These are phyloP conservation scores for Neobulgaria alba DNA, from an alignment of 2,329 filamentous ascomycete species.

Conservation along the genomic window DNA sequence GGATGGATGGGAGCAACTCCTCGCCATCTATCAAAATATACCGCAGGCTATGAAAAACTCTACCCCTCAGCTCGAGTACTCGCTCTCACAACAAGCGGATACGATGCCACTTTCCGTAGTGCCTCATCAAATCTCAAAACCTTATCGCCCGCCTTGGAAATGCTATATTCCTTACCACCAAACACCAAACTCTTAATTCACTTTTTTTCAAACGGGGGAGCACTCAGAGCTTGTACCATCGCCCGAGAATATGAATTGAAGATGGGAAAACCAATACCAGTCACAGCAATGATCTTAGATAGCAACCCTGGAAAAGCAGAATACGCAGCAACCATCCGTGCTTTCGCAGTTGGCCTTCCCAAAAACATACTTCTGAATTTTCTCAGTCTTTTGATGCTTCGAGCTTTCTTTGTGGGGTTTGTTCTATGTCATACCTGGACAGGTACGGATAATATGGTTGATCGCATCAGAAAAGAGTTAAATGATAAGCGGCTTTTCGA, in stretches of 20 bases:
- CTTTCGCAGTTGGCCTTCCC: slow-evolving; percentile 21
- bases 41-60: slow-evolving; percentile 34
- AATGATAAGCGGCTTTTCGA: slow-evolving; percentile 18
- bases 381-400: slow-evolving; percentile 8
- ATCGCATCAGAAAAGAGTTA: slow-evolving; percentile 9
- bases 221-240: slow-evolving; percentile 32
- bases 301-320: slow-evolving; percentile 33
- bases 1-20: slow-evolving; percentile 40
- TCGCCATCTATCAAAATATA: slow-evolving; percentile 39
- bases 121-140: slow-evolving; percentile 32
- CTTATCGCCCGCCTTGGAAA: slow-evolving; percentile 31
- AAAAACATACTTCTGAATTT: slow-evolving; percentile 15
- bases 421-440: neutral
- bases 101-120: slow-evolving; percentile 34
- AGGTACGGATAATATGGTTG: slow-evolving; percentile 11
- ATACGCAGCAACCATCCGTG: slow-evolving; percentile 12
- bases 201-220: slow-evolving; percentile 42
- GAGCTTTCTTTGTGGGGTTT: neutral
- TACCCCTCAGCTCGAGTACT: slow-evolving; percentile 38
- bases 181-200: slow-evolving; percentile 32
- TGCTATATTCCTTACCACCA: slow-evolving; percentile 23
- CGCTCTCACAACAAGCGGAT: slow-evolving; percentile 40
- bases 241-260: slow-evolving; percentile 30
- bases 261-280: slow-evolving; percentile 30
- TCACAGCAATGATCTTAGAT: slow-evolving; percentile 35